Conservation (phyloP, 139 green algal genomes). For the Coelastrella sp. region DNA sequence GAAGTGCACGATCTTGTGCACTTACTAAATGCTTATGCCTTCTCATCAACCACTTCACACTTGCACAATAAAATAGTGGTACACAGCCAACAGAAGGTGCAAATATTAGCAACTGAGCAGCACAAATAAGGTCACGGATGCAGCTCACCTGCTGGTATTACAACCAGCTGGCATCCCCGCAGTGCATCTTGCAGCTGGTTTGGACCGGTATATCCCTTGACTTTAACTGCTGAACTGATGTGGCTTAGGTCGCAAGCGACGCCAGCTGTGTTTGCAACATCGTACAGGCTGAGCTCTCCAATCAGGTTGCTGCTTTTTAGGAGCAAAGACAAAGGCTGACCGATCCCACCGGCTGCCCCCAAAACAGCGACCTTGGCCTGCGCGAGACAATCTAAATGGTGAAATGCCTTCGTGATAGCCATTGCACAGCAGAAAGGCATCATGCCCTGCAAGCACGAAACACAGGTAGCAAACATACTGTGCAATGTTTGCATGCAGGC, state of each 20-base stretch:
- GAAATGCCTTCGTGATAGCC: not conserved
- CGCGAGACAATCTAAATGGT: not conserved
- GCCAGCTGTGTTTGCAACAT: conserved; percentile 90
- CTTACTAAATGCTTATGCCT: too few species aligned
- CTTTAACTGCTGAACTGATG: conserved; percentile 87
- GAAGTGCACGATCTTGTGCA: not conserved
- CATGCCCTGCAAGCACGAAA: not conserved
- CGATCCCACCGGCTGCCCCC: conserved; percentile 96
- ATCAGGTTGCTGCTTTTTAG: conserved; percentile 85
- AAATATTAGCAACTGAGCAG: too few species aligned
- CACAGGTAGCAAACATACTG: too few species aligned
- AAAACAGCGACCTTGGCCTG: conserved; percentile 94
- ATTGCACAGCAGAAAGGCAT: not conserved
- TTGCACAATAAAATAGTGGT: too few species aligned
- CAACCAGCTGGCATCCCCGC: conserved; percentile 87
- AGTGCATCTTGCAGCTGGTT: conserved; percentile 88
- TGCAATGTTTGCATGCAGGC: not conserved
- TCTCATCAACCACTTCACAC: too few species aligned
- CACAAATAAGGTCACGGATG: too few species aligned
- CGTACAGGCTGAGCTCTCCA: conserved; percentile 90
- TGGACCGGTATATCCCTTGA: conserved; percentile 80
- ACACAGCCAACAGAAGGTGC: too few species aligned
- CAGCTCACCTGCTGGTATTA: conserved; percentile 93
- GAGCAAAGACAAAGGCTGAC: conserved; percentile 94
- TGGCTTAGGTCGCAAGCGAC: conserved; percentile 96